Evolutionary conservation across 371 early-diverging fungal species (phyloP), one percentile per base, ranked within the genome.

Genomic region (Nematocida displodere): DNA sequence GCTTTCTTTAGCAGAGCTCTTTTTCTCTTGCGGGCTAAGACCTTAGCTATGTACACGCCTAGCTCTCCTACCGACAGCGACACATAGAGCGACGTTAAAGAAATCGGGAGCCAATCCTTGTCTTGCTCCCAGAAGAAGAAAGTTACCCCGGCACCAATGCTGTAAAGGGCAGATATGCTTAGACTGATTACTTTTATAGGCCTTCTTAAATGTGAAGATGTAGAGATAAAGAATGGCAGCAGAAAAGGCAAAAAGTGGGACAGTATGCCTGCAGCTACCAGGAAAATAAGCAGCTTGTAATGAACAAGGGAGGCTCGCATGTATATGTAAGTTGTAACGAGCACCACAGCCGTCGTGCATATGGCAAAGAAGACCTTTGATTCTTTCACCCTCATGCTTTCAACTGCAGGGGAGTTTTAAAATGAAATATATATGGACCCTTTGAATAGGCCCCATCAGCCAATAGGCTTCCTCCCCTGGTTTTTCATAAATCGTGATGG

Each of bases 191-290:
- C 31, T 17, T 71, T 71, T 44, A 71, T n/a, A 2, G 28, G 11
- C 34, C 46, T 71, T 22, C 75, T 44, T 8, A 46, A 3, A 20
- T 28, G 20, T 24, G 62, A 17, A 17, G 75, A 29, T 17, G 52
- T 39, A 52, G 75, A 61, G 50, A 71, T 50, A 71, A 71, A 46
- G 39, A 71, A 62, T 5, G 75, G 40, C 2, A 53, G 7, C 22
- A 71, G 52, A 26, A 71, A 47, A 2, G 59, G 62, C 3, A 62
- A 24, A 22, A 61, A 4, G 33, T 71, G 62, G 2, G 61, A 17
- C 20, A 53, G 5, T 13, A 22, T 22, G 31, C n/a, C 17, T 2
- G 40, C 13, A 36, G 52, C 28, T 24, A 54, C 50, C 26, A 61
- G 28, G 26, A 22, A 2, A 48, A 42, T 26, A 11, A 42, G 58